Conservation (phyloP, 495 filamentous ascomycete species). For the Hyaloscypha variabilis region DNA sequence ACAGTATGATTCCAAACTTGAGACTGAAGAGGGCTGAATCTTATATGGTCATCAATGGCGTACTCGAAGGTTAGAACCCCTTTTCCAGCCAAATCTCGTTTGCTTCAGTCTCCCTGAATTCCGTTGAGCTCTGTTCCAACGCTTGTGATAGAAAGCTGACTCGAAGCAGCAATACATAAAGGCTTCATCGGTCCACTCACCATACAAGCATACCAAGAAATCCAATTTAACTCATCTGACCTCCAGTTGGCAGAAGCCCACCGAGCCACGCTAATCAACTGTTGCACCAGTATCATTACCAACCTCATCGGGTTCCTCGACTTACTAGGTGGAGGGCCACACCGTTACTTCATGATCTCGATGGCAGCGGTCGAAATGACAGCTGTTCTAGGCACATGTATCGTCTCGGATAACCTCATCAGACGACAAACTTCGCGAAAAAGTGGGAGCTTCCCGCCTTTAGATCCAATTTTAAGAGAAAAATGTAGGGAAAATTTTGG, state of each 20-base stretch:
- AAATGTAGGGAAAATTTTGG: not conserved
- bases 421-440: not conserved
- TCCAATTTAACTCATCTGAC: not conserved
- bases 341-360: constrained; percentile 7
- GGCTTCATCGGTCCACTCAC: constrained; percentile 7
- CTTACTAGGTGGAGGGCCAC: not conserved
- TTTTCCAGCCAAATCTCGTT: too few species aligned
- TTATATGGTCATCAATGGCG: not conserved
- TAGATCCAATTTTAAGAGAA: not conserved
- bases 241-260: not conserved
- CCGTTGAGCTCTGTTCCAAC: too few species aligned
- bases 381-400: not conserved
- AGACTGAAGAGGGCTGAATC: not conserved
- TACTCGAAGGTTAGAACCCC: not conserved
- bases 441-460: not conserved
- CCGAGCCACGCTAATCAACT: not conserved
- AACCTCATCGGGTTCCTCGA: not conserved
- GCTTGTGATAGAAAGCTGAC: not conserved
- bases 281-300: not conserved
- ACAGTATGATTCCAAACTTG: not conserved
- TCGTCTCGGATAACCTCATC: not conserved
- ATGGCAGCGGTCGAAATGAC: constrained; percentile 5
- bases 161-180: not conserved
- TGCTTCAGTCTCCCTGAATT: too few species aligned
- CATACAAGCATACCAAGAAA: not conserved